Evolutionary conservation across 495 filamentous ascomycete species (phyloP), one percentile per base, ranked within the genome.

Genomic region (Neurospora cerealis): DNA sequence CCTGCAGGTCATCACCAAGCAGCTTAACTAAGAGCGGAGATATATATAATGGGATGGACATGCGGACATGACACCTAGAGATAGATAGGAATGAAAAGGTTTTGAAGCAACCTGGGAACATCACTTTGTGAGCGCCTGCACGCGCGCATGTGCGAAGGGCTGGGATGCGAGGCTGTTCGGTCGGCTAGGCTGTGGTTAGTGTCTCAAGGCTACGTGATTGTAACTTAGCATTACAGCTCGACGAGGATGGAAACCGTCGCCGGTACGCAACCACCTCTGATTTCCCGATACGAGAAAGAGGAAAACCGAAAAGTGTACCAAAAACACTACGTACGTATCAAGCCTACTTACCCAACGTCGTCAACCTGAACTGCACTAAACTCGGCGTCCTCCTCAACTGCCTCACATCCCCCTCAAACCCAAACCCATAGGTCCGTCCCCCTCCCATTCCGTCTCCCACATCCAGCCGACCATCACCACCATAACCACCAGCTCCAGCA

Each of bases 351-450:
- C 54, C 28, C 54, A 66, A 66, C 24, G 28, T 9, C 7, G 54
- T 34, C 15, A 66, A 66, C 24, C 24, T 28, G 24, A 28, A 28
- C 54, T 66, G 28, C 0, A 66, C 28, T 3, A 66, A 36, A 66
- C 28, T 66, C 28, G 54, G 15, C 46, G 17, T 71, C 40, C 75
- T 70, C 71, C 69, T 71, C 37, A 76, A 10, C 71, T 80, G 78
- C 70, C 54, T 75, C 34, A 83, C 76, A 54, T 83, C 79, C 5
- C 79, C 80, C 42, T 83, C 79, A 41, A 83, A 74, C 44, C 78
- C 81, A 73, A 83, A 83, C 7, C 81, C 78, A 74, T 79, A 81
- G 62, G 73, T 66, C 7, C 54, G 54, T 9, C 54, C 34, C 77
- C 79, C 15, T 75, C 75, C 32, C 34, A 46, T 21, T 76, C 76